Conservation (phyloP, 139 green algal species). For the Chlamydomonas asymmetrica region DNA sequence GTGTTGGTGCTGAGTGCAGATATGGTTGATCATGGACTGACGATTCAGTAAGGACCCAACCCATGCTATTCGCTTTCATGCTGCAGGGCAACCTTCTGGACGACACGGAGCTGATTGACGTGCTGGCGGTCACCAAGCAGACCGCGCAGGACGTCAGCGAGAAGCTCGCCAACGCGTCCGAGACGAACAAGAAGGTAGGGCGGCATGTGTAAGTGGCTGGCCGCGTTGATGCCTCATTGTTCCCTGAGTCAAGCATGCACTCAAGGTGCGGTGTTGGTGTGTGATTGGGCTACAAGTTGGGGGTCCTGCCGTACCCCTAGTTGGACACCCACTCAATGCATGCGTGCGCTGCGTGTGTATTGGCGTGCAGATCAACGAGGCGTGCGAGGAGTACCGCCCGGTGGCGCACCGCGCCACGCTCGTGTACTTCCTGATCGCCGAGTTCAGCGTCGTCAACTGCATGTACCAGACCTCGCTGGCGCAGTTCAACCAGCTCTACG, state of each 20-base stretch:
- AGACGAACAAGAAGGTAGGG: slow-evolving; percentile 90
- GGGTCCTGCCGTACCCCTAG: too few species aligned
- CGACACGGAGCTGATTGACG: slow-evolving; percentile 93
- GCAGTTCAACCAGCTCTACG: slow-evolving; percentile 81
- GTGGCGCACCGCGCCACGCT: slow-evolving; percentile 88
- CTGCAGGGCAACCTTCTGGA: slow-evolving; percentile 91
- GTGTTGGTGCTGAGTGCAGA: too few species aligned
- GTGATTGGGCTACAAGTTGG: too few species aligned
- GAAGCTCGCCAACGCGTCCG: slow-evolving; percentile 84
- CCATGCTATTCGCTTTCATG: too few species aligned
- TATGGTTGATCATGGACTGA: too few species aligned
- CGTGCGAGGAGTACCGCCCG: slow-evolving; percentile 93
- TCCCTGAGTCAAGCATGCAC: too few species aligned
- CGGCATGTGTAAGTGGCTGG: too few species aligned
- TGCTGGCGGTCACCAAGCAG: slow-evolving; percentile 92
- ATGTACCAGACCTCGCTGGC: slow-evolving; percentile 94
- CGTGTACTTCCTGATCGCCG: slow-evolving; percentile 94
- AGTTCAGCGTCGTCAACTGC: slow-evolving; percentile 91
- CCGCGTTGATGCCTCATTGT: too few species aligned
- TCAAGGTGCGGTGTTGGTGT: too few species aligned
- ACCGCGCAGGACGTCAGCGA: slow-evolving; percentile 87
- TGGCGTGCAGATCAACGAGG: slow-evolving; percentile 93
- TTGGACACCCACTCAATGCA: too few species aligned
- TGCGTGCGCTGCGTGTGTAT: too few species aligned
- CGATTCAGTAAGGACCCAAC: too few species aligned